These are phyloP conservation scores for Pyropia yezoensis DNA, from an alignment of 23 red algal genomes.

Conservation along the genomic window DNA sequence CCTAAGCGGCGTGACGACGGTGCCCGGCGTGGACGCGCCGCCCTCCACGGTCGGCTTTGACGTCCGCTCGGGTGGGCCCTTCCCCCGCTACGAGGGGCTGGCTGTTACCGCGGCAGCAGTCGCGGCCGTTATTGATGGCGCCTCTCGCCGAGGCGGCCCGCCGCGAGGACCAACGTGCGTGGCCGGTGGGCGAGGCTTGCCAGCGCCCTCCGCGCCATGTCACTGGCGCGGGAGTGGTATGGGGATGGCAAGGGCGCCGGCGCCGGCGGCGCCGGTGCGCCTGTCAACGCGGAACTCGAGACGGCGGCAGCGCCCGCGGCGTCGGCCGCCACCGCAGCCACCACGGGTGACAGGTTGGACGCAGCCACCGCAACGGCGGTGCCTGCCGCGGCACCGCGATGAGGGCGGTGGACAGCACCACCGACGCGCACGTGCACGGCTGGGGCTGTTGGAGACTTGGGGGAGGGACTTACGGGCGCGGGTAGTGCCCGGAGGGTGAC, in stretches of 20 bases:
- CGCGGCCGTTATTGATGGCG: slow-evolving; percentile 40
- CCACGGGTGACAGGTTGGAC: too few relatives aligned
- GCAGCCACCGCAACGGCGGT: too few relatives aligned
- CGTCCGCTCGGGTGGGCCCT: slow-evolving; percentile 36
- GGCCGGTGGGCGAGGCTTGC: slow-evolving; percentile 24
- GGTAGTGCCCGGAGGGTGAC: too few relatives aligned
- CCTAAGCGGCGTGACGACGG: slow-evolving; percentile 56
- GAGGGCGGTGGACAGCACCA: too few relatives aligned
- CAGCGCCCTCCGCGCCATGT: slow-evolving; percentile 20
- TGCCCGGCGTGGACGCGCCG: slow-evolving; percentile 59
- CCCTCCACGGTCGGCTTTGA: slow-evolving; percentile 95
- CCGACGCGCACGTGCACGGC: too few relatives aligned
- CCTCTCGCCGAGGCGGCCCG: slow-evolving; percentile 14
- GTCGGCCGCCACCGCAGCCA: too few relatives aligned
- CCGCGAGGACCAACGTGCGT: slow-evolving; percentile 35
- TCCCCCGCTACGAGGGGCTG: slow-evolving; percentile 77
- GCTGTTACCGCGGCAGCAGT: slow-evolving; percentile 66
- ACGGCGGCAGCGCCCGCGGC: too few relatives aligned
- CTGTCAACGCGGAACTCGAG: too few relatives aligned
- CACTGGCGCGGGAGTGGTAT: slow-evolving; percentile 37
- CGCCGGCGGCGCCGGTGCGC: too few relatives aligned
- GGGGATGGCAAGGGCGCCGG: slow-evolving; percentile 6
- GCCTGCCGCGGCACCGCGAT: too few relatives aligned
- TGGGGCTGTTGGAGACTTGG: too few relatives aligned
- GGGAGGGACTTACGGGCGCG: too few relatives aligned